Percentiles rank a stretch among this genome's conserved stretches.
These are phyloP conservation scores for Pythium graminicola DNA, from an alignment of 352 stramenopile species.

Conservation along the genomic window DNA sequence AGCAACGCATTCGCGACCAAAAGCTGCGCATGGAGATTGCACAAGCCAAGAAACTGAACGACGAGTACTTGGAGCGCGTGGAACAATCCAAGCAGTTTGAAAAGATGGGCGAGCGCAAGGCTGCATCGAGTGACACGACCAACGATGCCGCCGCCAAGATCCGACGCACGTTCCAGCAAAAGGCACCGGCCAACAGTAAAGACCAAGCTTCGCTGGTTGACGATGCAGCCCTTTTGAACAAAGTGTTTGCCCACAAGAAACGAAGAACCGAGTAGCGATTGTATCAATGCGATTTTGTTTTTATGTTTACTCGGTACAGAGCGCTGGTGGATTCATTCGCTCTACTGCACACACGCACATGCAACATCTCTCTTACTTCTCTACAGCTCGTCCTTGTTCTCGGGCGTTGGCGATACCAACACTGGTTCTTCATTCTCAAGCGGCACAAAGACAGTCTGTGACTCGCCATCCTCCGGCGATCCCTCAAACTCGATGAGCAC, in stretches of 20 bases:
- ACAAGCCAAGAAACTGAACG: constrained; percentile 83
- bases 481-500: constrained; percentile 53
- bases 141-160: constrained; percentile 34
- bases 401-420: not conserved
- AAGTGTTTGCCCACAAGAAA: constrained; percentile 74
- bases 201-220: constrained; percentile 50
- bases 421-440: constrained; percentile 20
- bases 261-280: constrained; percentile 28
- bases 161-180: constrained; percentile 72
- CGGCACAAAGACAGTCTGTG: constrained; percentile 44
- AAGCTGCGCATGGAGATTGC: constrained; percentile 84
- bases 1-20: constrained; percentile 82
- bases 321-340: not conserved
- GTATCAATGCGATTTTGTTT: too few species aligned
- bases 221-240: constrained; percentile 39
- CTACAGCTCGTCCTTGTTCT: constrained; percentile 9
- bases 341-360: not conserved
- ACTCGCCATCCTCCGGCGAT: constrained; percentile 35
- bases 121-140: constrained; percentile 14
- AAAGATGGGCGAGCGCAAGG: constrained; percentile 81
- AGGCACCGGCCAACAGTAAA: constrained; percentile 62
- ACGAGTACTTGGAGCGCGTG: constrained; percentile 80
- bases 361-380: not conserved
- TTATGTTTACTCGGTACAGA: not conserved
- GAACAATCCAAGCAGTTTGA: constrained; percentile 83